Percentiles rank a stretch among this genome's conserved stretches.
Conservation (phyloP, 345 rosid genomes). For the Capsella bursapastoris region DNA sequence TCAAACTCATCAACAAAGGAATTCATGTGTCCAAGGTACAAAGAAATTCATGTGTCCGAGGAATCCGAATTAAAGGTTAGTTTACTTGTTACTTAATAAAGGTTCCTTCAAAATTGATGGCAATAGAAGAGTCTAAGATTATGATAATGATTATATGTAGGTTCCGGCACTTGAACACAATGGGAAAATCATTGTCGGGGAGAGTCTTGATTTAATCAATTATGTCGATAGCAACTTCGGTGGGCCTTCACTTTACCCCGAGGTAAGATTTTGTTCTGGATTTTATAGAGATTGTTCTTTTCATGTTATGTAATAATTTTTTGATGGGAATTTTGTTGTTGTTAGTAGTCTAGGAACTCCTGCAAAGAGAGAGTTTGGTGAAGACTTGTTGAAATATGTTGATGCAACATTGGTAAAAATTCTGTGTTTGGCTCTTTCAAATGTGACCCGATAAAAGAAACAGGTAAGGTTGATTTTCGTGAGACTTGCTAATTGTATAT, state of each 20-base stretch:
- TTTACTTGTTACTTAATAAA: neutral
- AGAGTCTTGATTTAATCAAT: conserved; percentile 81
- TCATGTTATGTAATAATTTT: conserved; percentile 6
- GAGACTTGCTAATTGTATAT: too few relatives aligned
- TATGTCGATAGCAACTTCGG: conserved; percentile 76
- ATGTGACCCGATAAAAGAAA: conserved; percentile 56
- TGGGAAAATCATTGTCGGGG: conserved; percentile 63
- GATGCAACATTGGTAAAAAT: conserved; percentile 50
- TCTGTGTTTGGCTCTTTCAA: conserved; percentile 53
- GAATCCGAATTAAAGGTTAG: too few relatives aligned
- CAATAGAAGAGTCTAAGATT: neutral
- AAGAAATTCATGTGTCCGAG: too few relatives aligned
- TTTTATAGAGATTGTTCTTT: conserved; percentile 17
- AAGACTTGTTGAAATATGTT: conserved; percentile 60
- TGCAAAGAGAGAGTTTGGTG: conserved; percentile 69
- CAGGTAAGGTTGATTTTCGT: conserved; percentile 43
- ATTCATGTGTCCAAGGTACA: too few relatives aligned
- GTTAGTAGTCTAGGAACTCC: conserved; percentile 54
- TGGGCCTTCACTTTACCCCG: conserved; percentile 77
- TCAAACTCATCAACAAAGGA: too few relatives aligned
- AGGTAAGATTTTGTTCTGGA: conserved; percentile 48
- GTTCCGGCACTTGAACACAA: conserved; percentile 91
- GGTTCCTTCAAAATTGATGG: conserved; percentile 3
- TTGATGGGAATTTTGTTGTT: neutral
- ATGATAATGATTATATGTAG: conserved; percentile 41